Evolutionary conservation across 2,329 filamentous ascomycete species (phyloP).

Genomic region (Monosporascus sp.): DNA sequence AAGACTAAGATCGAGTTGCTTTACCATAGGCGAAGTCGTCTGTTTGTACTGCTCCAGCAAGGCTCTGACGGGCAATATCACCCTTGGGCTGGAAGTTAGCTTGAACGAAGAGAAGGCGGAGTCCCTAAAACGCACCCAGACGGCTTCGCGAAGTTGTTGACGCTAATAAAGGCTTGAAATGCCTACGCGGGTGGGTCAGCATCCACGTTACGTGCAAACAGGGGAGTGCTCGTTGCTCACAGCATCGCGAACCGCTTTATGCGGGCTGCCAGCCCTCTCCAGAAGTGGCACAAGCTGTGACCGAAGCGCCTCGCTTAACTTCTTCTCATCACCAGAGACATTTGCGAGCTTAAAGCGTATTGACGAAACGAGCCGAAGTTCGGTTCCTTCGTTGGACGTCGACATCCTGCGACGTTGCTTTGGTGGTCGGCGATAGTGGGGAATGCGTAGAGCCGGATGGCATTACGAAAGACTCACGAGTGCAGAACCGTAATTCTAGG

Average conservation of each 20-base stretch:
- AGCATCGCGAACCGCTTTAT: conserved; percentile 64
- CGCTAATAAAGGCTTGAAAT: conserved; percentile 44
- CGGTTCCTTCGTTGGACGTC: conserved; percentile 22
- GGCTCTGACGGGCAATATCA: conserved; percentile 78
- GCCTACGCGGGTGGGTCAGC: conserved; percentile 32
- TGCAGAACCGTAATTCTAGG: too few relatives aligned
- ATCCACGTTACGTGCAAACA: neutral
- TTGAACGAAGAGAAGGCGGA: conserved; percentile 1
- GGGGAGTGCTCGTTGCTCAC: conserved; percentile 12
- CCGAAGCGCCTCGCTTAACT: conserved; percentile 72
- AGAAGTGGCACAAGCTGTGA: conserved; percentile 77
- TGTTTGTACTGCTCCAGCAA: conserved; percentile 88
- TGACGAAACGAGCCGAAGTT: conserved; percentile 27
- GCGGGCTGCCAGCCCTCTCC: conserved; percentile 78
- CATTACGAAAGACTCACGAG: conserved; percentile 1
- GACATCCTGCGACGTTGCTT: conserved; percentile 16
- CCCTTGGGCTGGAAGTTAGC: conserved; percentile 32
- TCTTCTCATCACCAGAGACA: conserved; percentile 70
- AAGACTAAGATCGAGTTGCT: conserved; percentile 84
- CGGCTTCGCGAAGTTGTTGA: conserved; percentile 50
- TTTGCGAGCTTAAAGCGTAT: conserved; percentile 28
- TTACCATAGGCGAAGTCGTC: conserved; percentile 65
- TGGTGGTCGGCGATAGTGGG: neutral
- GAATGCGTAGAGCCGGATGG: conserved; percentile 1
- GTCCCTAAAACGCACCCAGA: conserved; percentile 34